phyloP scores from a whole-genome alignment of 108 stramenopile genomes.

The Cylindrotheca closterium region DNA sequence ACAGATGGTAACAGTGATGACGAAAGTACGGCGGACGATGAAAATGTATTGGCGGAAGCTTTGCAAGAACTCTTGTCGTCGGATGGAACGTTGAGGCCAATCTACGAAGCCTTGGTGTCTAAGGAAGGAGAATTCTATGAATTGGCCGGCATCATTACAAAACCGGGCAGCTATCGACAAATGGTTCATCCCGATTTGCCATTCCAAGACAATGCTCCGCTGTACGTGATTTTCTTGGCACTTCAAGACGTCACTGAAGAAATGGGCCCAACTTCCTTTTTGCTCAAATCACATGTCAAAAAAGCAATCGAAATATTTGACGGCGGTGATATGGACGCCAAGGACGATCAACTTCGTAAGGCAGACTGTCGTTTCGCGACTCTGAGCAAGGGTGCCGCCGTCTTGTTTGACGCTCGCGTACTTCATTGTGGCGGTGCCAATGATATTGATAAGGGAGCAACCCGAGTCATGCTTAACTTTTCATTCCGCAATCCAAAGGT shows the following conservation, averaged over 20 bases:
- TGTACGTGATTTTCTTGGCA: constrained; percentile 59
- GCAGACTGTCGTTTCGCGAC: constrained; percentile 22
- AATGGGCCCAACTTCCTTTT: constrained; percentile 64
- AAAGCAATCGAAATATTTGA: constrained; percentile 21
- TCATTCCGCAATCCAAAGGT: constrained; percentile 51
- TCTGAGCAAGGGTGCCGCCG: constrained; percentile 46
- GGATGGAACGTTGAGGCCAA: constrained; percentile 35
- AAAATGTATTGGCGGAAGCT: constrained; percentile 18
- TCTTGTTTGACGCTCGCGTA: constrained; percentile 50
- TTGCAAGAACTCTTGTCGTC: constrained; percentile 34
- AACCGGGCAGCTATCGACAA: constrained; percentile 48
- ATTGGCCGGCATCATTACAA: constrained; percentile 50
- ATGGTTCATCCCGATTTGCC: constrained; percentile 58
- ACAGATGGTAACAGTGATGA: constrained; percentile 1
- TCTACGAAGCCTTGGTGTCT: constrained; percentile 52
- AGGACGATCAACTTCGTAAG: constrained; percentile 25
- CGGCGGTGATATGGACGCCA: neutral
- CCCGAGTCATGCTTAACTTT: constrained; percentile 55
- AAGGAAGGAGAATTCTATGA: constrained; percentile 55
- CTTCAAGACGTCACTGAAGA: constrained; percentile 55
- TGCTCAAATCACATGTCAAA: constrained; percentile 35
- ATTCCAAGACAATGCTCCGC: constrained; percentile 35
- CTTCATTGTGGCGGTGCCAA: constrained; percentile 62
- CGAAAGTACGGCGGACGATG: neutral
- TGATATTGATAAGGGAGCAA: constrained; percentile 15